phyloP scores from a whole-genome alignment of 208 protist genomes.

The Crithidia brevicula region DNA sequence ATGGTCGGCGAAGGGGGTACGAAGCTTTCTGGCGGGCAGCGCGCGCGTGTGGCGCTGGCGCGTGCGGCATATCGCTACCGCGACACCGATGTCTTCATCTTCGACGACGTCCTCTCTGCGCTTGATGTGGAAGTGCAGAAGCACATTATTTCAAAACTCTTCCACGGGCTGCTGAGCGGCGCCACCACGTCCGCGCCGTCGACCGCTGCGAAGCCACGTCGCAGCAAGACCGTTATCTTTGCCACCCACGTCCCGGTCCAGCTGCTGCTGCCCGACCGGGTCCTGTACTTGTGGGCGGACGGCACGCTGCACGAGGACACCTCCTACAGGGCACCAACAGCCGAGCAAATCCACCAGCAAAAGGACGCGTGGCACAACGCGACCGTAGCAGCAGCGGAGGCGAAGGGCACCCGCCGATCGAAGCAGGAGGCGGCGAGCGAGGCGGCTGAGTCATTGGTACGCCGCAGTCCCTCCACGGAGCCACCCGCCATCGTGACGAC shows the following conservation, averaged over 20 bases:
- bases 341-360: conserved; percentile 33
- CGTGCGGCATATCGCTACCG: conserved; percentile 73
- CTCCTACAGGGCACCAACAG: conserved; percentile 26
- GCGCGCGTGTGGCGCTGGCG: conserved; percentile 84
- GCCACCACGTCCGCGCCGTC: neutral
- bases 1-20: conserved; percentile 85
- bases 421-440: conserved; percentile 7
- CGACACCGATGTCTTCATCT: conserved; percentile 74
- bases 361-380: conserved; percentile 41
- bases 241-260: conserved; percentile 41
- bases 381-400: conserved; percentile 30
- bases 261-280: conserved; percentile 53
- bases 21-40: conserved; percentile 88
- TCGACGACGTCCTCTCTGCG: conserved; percentile 94
- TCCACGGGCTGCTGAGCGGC: conserved; percentile 62
- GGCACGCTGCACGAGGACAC: conserved; percentile 50
- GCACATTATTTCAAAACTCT: conserved; percentile 75
- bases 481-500: neutral
- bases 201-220: neutral
- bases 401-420: conserved; percentile 25
- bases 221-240: conserved; percentile 59
- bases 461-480: neutral
- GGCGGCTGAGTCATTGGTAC: neutral
- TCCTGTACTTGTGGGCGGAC: conserved; percentile 41
- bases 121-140: conserved; percentile 92